Conservation (phyloP, 1,284 basidiomycete genomes). For the Trichosporon ovoides region DNA sequence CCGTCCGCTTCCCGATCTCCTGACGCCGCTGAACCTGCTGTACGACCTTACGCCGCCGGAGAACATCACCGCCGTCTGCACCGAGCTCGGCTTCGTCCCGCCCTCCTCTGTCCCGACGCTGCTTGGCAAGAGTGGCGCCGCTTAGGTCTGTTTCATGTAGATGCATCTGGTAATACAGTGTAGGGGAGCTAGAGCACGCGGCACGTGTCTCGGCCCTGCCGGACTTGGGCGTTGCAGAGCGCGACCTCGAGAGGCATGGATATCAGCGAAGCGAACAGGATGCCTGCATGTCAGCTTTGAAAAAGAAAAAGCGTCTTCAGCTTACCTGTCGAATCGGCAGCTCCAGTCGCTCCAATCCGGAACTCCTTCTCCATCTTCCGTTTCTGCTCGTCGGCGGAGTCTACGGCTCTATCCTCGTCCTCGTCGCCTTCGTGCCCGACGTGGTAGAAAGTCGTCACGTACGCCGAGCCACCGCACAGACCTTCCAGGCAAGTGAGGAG, state of each 20-base stretch:
- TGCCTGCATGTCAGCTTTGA: constrained; percentile 51
- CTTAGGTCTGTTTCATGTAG: neutral
- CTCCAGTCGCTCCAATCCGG: constrained; percentile 77
- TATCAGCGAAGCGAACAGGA: constrained; percentile 68
- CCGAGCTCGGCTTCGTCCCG: constrained; percentile 80
- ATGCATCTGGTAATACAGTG: constrained; percentile 6
- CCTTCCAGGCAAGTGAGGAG: constrained; percentile 76
- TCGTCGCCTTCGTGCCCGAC: constrained; percentile 62
- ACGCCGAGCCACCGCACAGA: constrained; percentile 84
- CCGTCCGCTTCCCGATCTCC: constrained; percentile 23
- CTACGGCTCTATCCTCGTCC: constrained; percentile 52
- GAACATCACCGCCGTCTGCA: constrained; percentile 90
- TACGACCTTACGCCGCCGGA: constrained; percentile 88
- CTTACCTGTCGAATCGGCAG: constrained; percentile 45
- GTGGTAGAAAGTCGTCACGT: constrained; percentile 82
- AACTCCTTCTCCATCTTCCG: constrained; percentile 65
- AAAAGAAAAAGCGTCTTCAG: constrained; percentile 54
- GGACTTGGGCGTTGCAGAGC: constrained; percentile 68
- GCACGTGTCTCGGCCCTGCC: constrained; percentile 67
- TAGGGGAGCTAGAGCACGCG: constrained; percentile 56
- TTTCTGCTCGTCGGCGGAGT: constrained; percentile 27
- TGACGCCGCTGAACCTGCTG: constrained; percentile 73
- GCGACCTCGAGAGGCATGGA: constrained; percentile 78
- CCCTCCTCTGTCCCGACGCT: constrained; percentile 57
- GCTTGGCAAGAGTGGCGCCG: constrained; percentile 33